Conservation (phyloP, 768 basidiomycete genomes). For the Clitopilus passeckerianus region DNA sequence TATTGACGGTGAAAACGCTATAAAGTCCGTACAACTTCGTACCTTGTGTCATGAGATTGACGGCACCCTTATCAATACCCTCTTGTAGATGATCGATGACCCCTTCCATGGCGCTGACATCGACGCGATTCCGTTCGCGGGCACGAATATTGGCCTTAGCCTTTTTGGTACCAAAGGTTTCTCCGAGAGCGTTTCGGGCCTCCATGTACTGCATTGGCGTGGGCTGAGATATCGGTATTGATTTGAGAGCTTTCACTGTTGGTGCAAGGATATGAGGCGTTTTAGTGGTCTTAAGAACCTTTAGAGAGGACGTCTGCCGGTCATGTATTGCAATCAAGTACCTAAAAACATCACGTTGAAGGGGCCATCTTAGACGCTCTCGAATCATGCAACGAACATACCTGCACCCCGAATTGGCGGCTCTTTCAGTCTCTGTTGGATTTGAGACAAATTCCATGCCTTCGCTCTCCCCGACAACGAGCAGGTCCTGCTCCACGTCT, state of each 20-base stretch:
- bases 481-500: conserved; percentile 20
- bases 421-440: conserved; percentile 43
- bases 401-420: conserved; percentile 62
- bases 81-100: conserved; percentile 81
- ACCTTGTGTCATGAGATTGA: conserved; percentile 68
- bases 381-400: too few relatives aligned
- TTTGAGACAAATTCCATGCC: conserved; percentile 77
- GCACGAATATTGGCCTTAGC: conserved; percentile 83
- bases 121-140: conserved; percentile 85
- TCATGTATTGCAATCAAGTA: conserved; percentile 85
- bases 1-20: not conserved
- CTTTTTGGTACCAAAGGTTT: conserved; percentile 94
- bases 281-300: conserved; percentile 61
- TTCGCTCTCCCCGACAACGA: conserved; percentile 82
- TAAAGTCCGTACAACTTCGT: conserved; percentile 13
- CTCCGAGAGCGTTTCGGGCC: conserved; percentile 76
- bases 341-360: conserved; percentile 27
- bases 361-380: too few relatives aligned
- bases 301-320: conserved; percentile 66
- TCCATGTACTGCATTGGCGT: conserved; percentile 49
- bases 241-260: conserved; percentile 82
- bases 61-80: conserved; percentile 71
- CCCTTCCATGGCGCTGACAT: conserved; percentile 81
- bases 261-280: conserved; percentile 66
- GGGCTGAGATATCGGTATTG: conserved; percentile 44